Conservation (phyloP, 176 grass and related monocot genomes). For the Lolium multiflorum region DNA sequence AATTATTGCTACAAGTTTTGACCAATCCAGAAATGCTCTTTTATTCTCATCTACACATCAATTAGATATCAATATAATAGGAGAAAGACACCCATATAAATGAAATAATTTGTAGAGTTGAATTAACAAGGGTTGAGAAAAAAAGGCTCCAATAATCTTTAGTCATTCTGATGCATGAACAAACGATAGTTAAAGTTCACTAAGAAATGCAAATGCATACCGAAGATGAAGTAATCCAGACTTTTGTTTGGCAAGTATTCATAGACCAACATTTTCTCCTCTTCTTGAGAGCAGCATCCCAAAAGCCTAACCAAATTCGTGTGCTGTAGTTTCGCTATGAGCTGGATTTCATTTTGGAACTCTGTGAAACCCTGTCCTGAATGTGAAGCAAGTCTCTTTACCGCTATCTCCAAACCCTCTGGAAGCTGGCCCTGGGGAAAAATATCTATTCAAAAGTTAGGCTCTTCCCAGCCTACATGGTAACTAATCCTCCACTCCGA, state of each 20-base stretch:
- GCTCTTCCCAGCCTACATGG: background rate
- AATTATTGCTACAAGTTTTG: constrained; percentile 17
- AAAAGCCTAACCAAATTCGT: constrained; percentile 24
- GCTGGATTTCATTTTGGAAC: constrained; percentile 25
- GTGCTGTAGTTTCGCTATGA: constrained; percentile 30
- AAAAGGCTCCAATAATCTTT: background rate
- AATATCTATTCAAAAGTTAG: background rate
- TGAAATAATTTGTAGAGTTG: background rate
- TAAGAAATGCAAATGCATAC: constrained; percentile 36
- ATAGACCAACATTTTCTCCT: constrained; percentile 68
- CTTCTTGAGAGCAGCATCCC: constrained; percentile 46
- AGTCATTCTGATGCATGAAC: background rate
- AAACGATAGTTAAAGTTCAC: background rate
- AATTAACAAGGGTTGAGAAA: background rate
- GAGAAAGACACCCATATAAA: background rate
- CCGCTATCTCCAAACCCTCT: constrained; percentile 6
- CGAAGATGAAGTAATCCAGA: constrained; percentile 67
- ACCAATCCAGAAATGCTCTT: constrained; percentile 27
- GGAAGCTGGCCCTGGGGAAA: background rate
- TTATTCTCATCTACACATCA: constrained; percentile 25
- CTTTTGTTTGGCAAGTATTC: constrained; percentile 78
- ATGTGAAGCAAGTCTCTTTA: constrained; percentile 32
- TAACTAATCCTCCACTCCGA: background rate
- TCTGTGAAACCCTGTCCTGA: constrained; percentile 21
- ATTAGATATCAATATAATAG: background rate